phyloP scores from a whole-genome alignment of 352 stramenopile genomes.

The Thraustochytrium sp. region DNA sequence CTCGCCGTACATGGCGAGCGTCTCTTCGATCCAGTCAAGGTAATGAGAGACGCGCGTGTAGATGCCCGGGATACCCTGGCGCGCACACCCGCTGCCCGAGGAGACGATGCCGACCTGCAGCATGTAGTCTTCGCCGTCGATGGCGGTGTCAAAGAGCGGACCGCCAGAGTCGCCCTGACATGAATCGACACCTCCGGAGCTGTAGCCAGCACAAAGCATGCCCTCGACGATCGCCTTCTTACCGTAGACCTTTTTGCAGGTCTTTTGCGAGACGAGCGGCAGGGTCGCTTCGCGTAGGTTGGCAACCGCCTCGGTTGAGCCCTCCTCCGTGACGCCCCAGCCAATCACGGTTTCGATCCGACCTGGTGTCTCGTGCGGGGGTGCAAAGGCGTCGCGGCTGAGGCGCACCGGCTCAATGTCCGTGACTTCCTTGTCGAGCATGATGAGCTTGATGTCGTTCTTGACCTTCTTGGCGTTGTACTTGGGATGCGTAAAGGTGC shows the following conservation, averaged over 20 bases:
- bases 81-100: slow-evolving; percentile 60
- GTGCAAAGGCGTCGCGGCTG: not conserved
- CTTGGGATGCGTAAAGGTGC: slow-evolving; percentile 58
- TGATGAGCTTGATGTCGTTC: no score
- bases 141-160: slow-evolving; percentile 39
- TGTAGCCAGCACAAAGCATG: slow-evolving; percentile 60
- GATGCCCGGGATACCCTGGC: slow-evolving; percentile 53
- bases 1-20: no score
- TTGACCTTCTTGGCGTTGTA: slow-evolving; percentile 58
- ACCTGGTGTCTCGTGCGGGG: slow-evolving; percentile 54
- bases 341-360: slow-evolving; percentile 55
- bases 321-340: slow-evolving; percentile 48
- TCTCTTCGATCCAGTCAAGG: slow-evolving; percentile 40
- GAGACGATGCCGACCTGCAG: slow-evolving; percentile 59
- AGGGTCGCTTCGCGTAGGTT: slow-evolving; percentile 50
- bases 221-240: slow-evolving; percentile 49
- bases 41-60: slow-evolving; percentile 55
- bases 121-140: slow-evolving; percentile 47
- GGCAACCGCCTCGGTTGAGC: not conserved
- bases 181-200: slow-evolving; percentile 53
- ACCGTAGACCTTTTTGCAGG: slow-evolving; percentile 47
- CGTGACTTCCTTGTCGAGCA: no score
- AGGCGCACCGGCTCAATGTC: not conserved
- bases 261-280: slow-evolving; percentile 54
- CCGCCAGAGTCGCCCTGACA: slow-evolving; percentile 60